Evolutionary conservation across 1,139 yeast genomes (phyloP).

Genomic region (Yarrowia galli): DNA sequence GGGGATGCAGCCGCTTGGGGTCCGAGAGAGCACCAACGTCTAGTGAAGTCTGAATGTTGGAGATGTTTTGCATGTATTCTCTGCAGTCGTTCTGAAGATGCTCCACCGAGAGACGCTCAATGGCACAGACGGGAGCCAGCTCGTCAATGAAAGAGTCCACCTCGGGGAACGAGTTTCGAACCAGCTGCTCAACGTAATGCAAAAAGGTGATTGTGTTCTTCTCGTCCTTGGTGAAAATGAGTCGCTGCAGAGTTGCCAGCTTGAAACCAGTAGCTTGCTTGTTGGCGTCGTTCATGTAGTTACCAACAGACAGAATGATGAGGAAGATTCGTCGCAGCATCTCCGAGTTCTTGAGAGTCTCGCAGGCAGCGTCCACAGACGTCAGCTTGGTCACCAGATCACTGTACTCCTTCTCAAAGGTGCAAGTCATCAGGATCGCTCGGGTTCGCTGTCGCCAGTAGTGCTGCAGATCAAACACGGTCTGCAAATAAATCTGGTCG

Average conservation of each 20-base stretch:
- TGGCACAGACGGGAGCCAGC: constrained; percentile 63
- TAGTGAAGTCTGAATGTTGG: constrained; percentile 63
- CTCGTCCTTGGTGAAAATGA: constrained; percentile 85
- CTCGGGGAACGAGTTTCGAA: constrained; percentile 80
- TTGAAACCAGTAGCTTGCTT: constrained; percentile 87
- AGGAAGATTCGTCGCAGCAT: constrained; percentile 72
- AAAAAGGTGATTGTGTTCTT: constrained; percentile 80
- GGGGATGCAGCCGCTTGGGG: constrained; percentile 71
- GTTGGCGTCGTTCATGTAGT: constrained; percentile 86
- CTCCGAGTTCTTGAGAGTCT: constrained; percentile 66
- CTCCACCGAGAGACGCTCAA: constrained; percentile 76
- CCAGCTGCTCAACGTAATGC: constrained; percentile 84
- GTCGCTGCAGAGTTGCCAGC: constrained; percentile 78
- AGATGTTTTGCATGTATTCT: constrained; percentile 64
- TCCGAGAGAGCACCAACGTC: constrained; percentile 80
- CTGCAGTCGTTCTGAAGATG: constrained; percentile 75
- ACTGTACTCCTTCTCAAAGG: constrained; percentile 75
- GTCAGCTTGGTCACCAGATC: constrained; percentile 71
- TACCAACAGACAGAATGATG: constrained; percentile 84
- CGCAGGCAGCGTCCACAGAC: constrained; percentile 71
- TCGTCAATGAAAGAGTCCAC: constrained; percentile 80
- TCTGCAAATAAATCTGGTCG: constrained; percentile 78
- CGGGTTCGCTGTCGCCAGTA: constrained; percentile 92
- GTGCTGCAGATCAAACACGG: constrained; percentile 76
- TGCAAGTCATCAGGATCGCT: constrained; percentile 69